Evolutionary conservation across 768 basidiomycete genomes (phyloP).

Genomic region (Russula virescens): DNA sequence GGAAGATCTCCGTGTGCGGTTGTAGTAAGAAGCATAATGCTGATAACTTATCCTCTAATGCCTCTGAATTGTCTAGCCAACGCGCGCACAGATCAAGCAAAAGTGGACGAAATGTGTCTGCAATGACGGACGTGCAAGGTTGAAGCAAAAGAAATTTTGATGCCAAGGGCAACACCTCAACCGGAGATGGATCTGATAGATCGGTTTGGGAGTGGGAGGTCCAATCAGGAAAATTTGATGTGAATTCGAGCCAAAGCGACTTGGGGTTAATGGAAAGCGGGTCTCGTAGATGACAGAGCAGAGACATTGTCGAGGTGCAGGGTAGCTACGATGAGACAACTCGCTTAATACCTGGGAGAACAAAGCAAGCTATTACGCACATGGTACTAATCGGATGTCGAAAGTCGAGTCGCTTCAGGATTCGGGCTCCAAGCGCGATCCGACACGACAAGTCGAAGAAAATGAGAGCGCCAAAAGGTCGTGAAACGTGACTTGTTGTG

Average conservation of each 20-base stretch:
- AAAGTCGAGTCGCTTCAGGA: neutral
- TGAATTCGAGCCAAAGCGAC: slow-evolving; percentile 12
- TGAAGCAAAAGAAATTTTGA: slow-evolving; percentile 58
- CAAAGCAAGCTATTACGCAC: neutral
- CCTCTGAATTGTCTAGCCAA: slow-evolving; percentile 60
- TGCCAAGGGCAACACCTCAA: slow-evolving; percentile 34
- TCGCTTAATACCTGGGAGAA: neutral
- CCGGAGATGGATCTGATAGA: neutral
- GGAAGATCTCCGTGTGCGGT: slow-evolving; percentile 64
- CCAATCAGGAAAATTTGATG: slow-evolving; percentile 3
- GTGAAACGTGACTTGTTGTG: no score
- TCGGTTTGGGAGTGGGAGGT: neutral
- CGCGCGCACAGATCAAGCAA: slow-evolving; percentile 73
- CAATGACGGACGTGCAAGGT: slow-evolving; percentile 56
- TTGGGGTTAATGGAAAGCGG: slow-evolving; percentile 13
- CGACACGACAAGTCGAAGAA: neutral
- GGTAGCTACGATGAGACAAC: neutral
- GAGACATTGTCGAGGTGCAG: slow-evolving; percentile 1
- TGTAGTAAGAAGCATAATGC: slow-evolving; percentile 62
- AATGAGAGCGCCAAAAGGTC: neutral
- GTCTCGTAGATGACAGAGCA: slow-evolving; percentile 5
- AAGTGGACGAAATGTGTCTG: slow-evolving; percentile 67
- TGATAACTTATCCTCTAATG: slow-evolving; percentile 46
- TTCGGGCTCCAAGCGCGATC: neutral
- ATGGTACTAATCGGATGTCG: neutral